phyloP scores from a whole-genome alignment of 2,329 filamentous ascomycete species.

The Alternaria hordeiaustralica region DNA sequence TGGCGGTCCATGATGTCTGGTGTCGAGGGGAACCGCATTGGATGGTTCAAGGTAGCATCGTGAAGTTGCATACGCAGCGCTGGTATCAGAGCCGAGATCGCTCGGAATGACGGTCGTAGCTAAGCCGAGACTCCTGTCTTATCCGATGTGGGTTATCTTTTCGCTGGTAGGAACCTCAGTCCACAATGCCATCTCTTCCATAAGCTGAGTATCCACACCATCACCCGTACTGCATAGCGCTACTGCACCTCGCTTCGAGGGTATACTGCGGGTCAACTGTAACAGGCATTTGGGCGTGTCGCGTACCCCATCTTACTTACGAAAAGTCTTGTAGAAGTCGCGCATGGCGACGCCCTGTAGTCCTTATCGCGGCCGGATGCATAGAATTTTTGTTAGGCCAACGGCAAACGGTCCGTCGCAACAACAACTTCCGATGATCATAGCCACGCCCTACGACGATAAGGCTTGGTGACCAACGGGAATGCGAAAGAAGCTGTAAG shows the following conservation, averaged over 20 bases:
- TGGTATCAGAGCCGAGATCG: background rate
- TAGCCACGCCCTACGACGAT: conserved; percentile 14
- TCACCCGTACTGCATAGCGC: conserved; percentile 9
- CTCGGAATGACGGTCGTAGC: background rate
- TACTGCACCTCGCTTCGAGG: conserved; percentile 28
- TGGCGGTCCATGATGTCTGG: background rate
- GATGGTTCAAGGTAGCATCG: background rate
- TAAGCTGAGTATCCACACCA: conserved; percentile 28
- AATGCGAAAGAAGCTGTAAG: conserved; percentile 11
- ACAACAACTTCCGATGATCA: background rate
- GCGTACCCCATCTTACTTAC: conserved; percentile 9
- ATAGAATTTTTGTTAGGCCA: conserved; percentile 1
- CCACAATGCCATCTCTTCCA: conserved; percentile 9
- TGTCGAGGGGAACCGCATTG: background rate
- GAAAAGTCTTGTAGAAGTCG: background rate
- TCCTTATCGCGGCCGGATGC: conserved; percentile 26
- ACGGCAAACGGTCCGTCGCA: conserved; percentile 1
- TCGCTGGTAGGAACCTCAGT: background rate
- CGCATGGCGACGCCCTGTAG: background rate
- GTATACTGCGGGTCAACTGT: background rate
- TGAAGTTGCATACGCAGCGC: background rate
- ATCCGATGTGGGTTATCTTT: conserved; percentile 9
- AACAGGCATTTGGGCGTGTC: conserved; percentile 12
- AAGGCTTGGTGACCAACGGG: conserved; percentile 26
- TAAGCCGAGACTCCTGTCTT: background rate